Evolutionary conservation across 73 alveolate genomes (phyloP).

Genomic region (Paramecium bursaria): DNA sequence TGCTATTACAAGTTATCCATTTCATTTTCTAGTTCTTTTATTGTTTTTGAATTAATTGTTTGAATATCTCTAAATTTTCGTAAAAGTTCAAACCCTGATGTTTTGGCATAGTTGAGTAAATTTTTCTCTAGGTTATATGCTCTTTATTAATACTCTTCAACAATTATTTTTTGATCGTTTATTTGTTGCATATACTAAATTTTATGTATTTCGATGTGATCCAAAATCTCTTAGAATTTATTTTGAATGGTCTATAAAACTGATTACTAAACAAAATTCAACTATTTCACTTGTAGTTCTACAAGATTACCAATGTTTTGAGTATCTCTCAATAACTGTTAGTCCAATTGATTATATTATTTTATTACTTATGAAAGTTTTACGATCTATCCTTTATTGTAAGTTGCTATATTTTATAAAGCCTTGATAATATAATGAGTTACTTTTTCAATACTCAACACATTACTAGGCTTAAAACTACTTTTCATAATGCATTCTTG

Average conservation of each 20-base stretch:
- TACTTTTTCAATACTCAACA: slow-evolving; percentile 52
- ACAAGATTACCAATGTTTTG: not conserved
- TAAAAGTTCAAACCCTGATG: slow-evolving; percentile 25
- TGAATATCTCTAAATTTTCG: slow-evolving; percentile 25
- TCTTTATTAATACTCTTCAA: slow-evolving; percentile 42
- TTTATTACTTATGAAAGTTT: slow-evolving; percentile 37
- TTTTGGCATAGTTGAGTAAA: not conserved
- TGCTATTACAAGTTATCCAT: not conserved
- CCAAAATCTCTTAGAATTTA: slow-evolving; percentile 12
- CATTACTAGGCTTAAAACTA: slow-evolving; percentile 15
- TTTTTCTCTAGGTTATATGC: slow-evolving; percentile 36
- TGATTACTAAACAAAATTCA: not conserved
- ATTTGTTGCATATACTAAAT: not conserved
- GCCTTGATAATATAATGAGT: not conserved
- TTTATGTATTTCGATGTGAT: slow-evolving; percentile 44
- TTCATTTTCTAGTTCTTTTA: slow-evolving; percentile 54
- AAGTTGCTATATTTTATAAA: not conserved
- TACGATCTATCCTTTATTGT: slow-evolving; percentile 1
- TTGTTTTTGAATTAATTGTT: slow-evolving; percentile 13
- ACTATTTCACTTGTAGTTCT: not conserved
- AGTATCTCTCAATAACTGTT: not conserved
- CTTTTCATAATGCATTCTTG: slow-evolving; percentile 40
- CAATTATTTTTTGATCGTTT: slow-evolving; percentile 1
- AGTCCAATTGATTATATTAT: slow-evolving; percentile 18
- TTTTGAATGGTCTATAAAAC: slow-evolving; percentile 6